Evolutionary conservation across 495 filamentous ascomycete species (phyloP).

Genomic region (Bryoglossum gracile): DNA sequence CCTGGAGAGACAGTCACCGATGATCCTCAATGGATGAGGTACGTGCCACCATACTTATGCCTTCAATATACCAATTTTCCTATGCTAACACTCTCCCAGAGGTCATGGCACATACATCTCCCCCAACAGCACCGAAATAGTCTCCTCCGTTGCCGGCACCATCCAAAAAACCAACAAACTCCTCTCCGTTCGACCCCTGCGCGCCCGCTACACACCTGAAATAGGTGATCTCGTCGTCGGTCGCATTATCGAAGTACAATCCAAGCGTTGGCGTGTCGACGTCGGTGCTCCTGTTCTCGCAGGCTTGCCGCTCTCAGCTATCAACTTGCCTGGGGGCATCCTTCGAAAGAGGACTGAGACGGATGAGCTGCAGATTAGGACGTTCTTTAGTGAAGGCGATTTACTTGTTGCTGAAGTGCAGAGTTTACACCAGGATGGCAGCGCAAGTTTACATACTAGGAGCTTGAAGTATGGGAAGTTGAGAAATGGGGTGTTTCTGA

Average conservation of each 20-base stretch:
- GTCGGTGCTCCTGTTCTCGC: constrained; percentile 78
- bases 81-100: constrained; percentile 33
- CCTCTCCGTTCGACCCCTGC: constrained; percentile 78
- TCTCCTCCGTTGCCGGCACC: constrained; percentile 80
- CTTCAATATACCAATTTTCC: too few relatives aligned
- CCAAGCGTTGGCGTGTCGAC: constrained; percentile 88
- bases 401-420: constrained; percentile 89
- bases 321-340: constrained; percentile 93
- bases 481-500: constrained; percentile 81
- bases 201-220: constrained; percentile 90
- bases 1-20: constrained; percentile 83
- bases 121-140: constrained; percentile 56
- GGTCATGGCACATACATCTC: constrained; percentile 76
- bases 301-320: constrained; percentile 71
- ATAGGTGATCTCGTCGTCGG: constrained; percentile 95
- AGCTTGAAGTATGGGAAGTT: constrained; percentile 90
- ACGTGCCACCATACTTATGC: too few relatives aligned
- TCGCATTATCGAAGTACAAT: constrained; percentile 85
- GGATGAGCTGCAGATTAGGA: constrained; percentile 91
- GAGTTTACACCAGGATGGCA: constrained; percentile 70
- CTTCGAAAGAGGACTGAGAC: constrained; percentile 83
- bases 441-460: constrained; percentile 80
- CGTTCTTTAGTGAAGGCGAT: constrained; percentile 87
- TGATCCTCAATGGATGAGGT: constrained; percentile 97
- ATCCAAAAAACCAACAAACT: constrained; percentile 92